Evolutionary conservation across 352 stramenopile genomes (phyloP).

Genomic region (Phytophthora megakarya): DNA sequence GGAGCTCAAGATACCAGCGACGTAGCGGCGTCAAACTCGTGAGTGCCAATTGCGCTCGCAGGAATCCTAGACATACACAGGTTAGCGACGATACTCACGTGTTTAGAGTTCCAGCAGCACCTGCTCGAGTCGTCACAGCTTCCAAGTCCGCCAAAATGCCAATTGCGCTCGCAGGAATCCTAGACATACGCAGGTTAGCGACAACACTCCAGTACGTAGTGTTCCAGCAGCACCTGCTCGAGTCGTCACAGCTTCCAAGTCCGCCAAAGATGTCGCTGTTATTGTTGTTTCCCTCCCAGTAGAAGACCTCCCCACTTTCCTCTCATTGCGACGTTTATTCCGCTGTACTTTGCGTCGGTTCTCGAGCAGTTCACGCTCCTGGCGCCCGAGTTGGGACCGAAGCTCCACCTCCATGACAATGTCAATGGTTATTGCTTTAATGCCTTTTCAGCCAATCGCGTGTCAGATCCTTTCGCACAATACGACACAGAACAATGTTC

Average conservation of each 20-base stretch:
- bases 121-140: too few relatives aligned
- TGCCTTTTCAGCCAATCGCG: slow-evolving; percentile 23
- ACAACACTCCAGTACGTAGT: neutral
- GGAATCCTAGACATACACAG: slow-evolving; percentile 41
- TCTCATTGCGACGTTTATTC: slow-evolving; percentile 16
- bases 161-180: slow-evolving; percentile 56
- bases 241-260: slow-evolving; percentile 29
- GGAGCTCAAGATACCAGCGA: slow-evolving; percentile 49
- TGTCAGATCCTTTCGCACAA: neutral
- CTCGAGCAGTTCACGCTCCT: slow-evolving; percentile 12
- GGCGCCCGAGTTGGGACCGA: neutral
- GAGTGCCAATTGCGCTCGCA: slow-evolving; percentile 39
- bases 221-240: slow-evolving; percentile 28
- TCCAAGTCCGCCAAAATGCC: too few relatives aligned
- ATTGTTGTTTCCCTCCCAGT: neutral
- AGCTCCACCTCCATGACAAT: slow-evolving; percentile 14
- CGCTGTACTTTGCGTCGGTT: slow-evolving; percentile 14
- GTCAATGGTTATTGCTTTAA: too few relatives aligned
- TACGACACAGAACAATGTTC: slow-evolving; percentile 19
- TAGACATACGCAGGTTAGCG: slow-evolving; percentile 13
- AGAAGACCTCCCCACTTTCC: neutral
- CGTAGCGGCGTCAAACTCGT: slow-evolving; percentile 36
- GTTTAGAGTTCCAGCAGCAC: neutral
- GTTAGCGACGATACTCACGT: neutral
- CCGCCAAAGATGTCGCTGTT: slow-evolving; percentile 17